Evolutionary conservation across 345 rosid species (phyloP).

Genomic region (Rhizophora apiculata): DNA sequence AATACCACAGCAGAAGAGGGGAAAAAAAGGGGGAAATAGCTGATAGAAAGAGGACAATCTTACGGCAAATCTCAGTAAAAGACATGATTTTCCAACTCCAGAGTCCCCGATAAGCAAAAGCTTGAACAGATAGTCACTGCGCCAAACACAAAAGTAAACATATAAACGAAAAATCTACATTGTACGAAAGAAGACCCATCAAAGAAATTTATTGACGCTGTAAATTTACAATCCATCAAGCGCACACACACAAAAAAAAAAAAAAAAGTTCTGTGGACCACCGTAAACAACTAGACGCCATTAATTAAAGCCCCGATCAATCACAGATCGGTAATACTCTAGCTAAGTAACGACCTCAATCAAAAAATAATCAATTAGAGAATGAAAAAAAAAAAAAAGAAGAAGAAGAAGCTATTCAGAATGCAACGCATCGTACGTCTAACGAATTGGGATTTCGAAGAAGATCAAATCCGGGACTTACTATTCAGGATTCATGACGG

Average conservation of each 20-base stretch:
- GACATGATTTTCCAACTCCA: constrained; percentile 30
- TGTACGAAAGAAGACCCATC: background rate
- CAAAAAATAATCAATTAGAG: background rate
- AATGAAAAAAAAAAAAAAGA: too few species aligned
- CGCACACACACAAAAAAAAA: too few species aligned
- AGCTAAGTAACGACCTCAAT: background rate
- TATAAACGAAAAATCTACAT: background rate
- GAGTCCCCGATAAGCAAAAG: constrained; percentile 25
- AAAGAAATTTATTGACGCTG: background rate
- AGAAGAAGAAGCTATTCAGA: too few species aligned
- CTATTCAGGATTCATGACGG: constrained; percentile 47
- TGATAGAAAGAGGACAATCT: background rate
- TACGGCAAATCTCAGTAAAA: constrained; percentile 26
- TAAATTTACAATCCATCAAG: background rate
- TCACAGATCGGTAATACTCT: too few species aligned
- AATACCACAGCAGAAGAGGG: background rate
- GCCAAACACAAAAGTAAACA: background rate
- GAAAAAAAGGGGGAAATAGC: background rate
- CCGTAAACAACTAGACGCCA: background rate
- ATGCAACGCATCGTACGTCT: too few species aligned
- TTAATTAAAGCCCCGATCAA: background rate
- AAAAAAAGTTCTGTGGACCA: too few species aligned
- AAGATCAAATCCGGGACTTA: constrained; percentile 15
- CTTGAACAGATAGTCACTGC: constrained; percentile 23
- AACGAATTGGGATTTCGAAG: background rate